Conservation (phyloP, 768 basidiomycete species). For the Piloderma croceum region DNA sequence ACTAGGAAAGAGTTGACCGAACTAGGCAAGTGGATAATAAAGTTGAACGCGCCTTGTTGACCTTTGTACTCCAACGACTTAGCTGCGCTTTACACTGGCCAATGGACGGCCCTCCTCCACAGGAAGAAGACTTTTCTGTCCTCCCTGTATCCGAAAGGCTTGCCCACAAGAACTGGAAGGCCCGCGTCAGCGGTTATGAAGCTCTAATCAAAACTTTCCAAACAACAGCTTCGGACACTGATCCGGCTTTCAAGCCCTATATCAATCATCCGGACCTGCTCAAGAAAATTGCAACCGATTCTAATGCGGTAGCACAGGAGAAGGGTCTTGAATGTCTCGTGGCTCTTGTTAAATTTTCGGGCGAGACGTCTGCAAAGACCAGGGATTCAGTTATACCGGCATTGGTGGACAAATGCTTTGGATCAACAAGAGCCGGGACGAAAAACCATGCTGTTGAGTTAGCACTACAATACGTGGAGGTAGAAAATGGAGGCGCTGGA, state of each 20-base stretch:
- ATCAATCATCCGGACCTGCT: conserved; percentile 69
- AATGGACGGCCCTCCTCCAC: conserved; percentile 92
- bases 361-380: conserved; percentile 79
- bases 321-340: conserved; percentile 90
- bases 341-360: conserved; percentile 84
- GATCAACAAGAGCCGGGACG: conserved; percentile 85
- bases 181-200: conserved; percentile 90
- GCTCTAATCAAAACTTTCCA: conserved; percentile 81
- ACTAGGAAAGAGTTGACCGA: too few relatives aligned
- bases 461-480: conserved; percentile 84
- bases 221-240: conserved; percentile 85
- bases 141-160: conserved; percentile 78
- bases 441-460: conserved; percentile 85
- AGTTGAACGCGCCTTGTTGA: too few relatives aligned
- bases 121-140: conserved; percentile 87
- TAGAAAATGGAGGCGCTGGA: conserved; percentile 83
- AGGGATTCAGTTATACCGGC: conserved; percentile 81
- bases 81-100: too few relatives aligned
- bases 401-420: conserved; percentile 93
- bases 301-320: conserved; percentile 97
- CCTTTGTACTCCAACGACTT: too few relatives aligned
- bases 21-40: too few relatives aligned
- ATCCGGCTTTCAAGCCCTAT: conserved; percentile 92
- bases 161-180: conserved; percentile 98
- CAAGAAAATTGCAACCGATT: conserved; percentile 83